Evolutionary conservation across 805 yeast species (phyloP), one percentile per base, ranked within the genome.

Genomic region (Cyberlindnera samutprakarnensis): DNA sequence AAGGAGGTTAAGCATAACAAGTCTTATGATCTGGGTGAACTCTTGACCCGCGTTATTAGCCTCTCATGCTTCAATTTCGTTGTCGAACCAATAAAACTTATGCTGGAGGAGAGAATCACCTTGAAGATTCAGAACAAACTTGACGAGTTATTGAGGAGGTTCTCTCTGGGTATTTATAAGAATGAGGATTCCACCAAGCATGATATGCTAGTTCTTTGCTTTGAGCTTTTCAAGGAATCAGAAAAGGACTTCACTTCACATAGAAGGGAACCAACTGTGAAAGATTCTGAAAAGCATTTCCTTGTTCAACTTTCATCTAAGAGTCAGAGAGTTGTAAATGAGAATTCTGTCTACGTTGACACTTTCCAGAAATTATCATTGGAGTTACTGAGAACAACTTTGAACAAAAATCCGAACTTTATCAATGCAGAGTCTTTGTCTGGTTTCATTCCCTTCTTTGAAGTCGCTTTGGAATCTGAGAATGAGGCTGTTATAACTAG

Each of bases 1-100:
- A 83, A 81, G 46, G 98, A 90, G 62, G 90, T 92, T 22, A 88
- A 86, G 53, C 78, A 75, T 42, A 85, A 84, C 50, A 86, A 86
- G 59, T 80, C 95, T 63, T 82, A 63, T 51, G 97, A 92, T 45
- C 75, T 92, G 5, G 94, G 80, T 18, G 95, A 88, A 57, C 61
- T 86, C 14, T 50, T 90, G 28, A 70, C 95, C 0, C 56, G 74
- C 12, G 74, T 75, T 47, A 70, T 90, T 22, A 62, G 71, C 12
- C 61, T 87, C 36, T 56, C 66, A 5, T 56, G 61, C 17, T 84
- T 88, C 49, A 61, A 66, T 7, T 57, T 57, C 31, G 56, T 92
- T 16, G 54, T 88, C 13, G 62, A 64, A 12, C 97, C 97, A 2
- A 62, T 92, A 23, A 78, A 77, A 47, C 57, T 70, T 14, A 53